A percentile compares a stretch with the other conserved stretches of the same genome.
These are phyloP conservation scores for Millerozyma miso DNA, from an alignment of 805 yeast species.

Conservation along the genomic window DNA sequence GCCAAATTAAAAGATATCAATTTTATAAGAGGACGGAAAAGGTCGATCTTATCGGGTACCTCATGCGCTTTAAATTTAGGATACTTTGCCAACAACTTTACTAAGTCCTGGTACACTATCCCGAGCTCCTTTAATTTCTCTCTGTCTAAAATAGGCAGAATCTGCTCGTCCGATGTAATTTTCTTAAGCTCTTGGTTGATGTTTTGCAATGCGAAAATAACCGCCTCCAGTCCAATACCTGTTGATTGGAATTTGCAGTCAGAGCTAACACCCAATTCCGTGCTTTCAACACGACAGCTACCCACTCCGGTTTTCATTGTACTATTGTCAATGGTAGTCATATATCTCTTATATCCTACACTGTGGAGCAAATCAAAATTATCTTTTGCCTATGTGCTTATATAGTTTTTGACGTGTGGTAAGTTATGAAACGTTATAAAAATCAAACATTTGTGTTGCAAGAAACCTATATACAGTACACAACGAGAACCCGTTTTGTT, in stretches of 20 bases:
- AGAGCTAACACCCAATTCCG: neutral
- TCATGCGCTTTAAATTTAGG: neutral
- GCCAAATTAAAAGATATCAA: constrained; percentile 1
- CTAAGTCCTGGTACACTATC: constrained; percentile 1
- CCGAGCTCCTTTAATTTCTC: neutral
- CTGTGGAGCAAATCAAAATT: no score
- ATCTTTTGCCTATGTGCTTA: no score
- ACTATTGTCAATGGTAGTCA: no score
- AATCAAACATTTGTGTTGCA: neutral
- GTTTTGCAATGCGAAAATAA: neutral
- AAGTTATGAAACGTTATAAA: neutral
- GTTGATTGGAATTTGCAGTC: neutral
- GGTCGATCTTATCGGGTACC: constrained; percentile 1
- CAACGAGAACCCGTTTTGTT: neutral
- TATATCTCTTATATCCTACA: no score
- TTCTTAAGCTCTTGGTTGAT: neutral
- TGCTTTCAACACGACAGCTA: neutral
- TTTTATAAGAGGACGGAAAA: constrained; percentile 5
- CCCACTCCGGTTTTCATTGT: no score
- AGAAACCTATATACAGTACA: neutral
- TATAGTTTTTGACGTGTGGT: neutral
- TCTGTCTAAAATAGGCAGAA: neutral
- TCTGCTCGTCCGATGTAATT: neutral
- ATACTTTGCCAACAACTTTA: neutral
- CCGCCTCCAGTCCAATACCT: neutral